Percentiles rank a stretch among this genome's conserved stretches.
phyloP scores from a whole-genome alignment of 805 yeast genomes.

The Yamadazyma sp. region DNA sequence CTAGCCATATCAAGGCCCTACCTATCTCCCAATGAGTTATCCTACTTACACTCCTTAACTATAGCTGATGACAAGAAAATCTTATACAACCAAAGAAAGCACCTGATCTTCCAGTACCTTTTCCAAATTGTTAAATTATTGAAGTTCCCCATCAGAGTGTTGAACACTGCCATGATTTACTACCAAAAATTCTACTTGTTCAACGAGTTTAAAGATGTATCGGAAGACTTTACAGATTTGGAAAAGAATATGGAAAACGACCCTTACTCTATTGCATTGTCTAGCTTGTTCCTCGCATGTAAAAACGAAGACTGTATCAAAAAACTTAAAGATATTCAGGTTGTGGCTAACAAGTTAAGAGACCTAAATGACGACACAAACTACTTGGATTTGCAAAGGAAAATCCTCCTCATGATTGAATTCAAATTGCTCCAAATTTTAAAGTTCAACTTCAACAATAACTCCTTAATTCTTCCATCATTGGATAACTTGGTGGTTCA shows the following conservation, averaged over 20 bases:
- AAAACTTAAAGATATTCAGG: slow-evolving; percentile 62
- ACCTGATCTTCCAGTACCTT: slow-evolving; percentile 53
- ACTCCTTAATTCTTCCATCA: slow-evolving; percentile 38
- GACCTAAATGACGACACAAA: slow-evolving; percentile 29
- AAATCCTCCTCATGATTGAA: slow-evolving; percentile 59
- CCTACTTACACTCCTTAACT: slow-evolving; percentile 50
- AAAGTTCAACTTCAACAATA: slow-evolving; percentile 76
- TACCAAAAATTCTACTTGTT: slow-evolving; percentile 71
- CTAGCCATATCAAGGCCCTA: slow-evolving; percentile 59
- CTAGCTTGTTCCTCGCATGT: slow-evolving; percentile 68
- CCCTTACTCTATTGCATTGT: slow-evolving; percentile 62
- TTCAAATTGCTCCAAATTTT: slow-evolving; percentile 72
- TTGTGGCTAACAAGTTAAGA: slow-evolving; percentile 45
- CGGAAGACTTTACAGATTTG: slow-evolving; percentile 26
- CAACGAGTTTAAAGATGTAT: slow-evolving; percentile 49
- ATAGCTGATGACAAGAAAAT: slow-evolving; percentile 48
- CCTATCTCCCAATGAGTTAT: slow-evolving; percentile 54
- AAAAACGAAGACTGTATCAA: slow-evolving; percentile 86
- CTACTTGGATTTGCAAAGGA: slow-evolving; percentile 53
- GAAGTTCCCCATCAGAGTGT: slow-evolving; percentile 67
- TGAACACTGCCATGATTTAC: slow-evolving; percentile 69
- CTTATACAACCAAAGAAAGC: slow-evolving; percentile 50
- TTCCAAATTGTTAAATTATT: slow-evolving; percentile 52
- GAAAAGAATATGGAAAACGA: slow-evolving; percentile 39
- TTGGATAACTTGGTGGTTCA: slow-evolving; percentile 68